A percentile compares a stretch with the other conserved stretches of the same genome.
Evolutionary conservation across 306 rosid genomes (phyloP).

Genomic region (Cajanus cajan): DNA sequence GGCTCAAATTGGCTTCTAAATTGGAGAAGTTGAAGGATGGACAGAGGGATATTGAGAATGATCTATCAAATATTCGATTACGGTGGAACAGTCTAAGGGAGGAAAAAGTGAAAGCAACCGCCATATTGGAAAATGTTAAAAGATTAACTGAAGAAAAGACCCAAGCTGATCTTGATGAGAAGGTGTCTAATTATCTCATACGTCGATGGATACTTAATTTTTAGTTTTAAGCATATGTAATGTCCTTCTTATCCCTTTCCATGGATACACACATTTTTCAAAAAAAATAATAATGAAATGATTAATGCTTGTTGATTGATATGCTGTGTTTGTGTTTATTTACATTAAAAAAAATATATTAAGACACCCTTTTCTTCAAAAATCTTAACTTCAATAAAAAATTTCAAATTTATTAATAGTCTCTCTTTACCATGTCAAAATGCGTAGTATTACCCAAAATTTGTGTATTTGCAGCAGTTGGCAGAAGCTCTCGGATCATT

Average conservation of each 20-base stretch:
- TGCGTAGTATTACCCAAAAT: constrained; percentile 20
- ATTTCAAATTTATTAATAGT: constrained; percentile 8
- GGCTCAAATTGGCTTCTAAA: constrained; percentile 70
- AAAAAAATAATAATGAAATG: not conserved
- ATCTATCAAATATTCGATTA: constrained; percentile 46
- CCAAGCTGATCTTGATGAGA: constrained; percentile 74
- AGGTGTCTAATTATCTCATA: constrained; percentile 60
- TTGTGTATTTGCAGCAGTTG: constrained; percentile 64
- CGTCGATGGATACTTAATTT: no score
- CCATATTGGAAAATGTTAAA: constrained; percentile 43
- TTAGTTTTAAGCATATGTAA: constrained; percentile 8
- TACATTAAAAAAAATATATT: not conserved
- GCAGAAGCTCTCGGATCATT: constrained; percentile 66
- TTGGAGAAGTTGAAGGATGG: constrained; percentile 66
- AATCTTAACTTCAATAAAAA: not conserved
- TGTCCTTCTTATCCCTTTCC: not conserved
- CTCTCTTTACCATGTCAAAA: not conserved
- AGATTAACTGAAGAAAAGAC: constrained; percentile 64
- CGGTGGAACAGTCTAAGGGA: constrained; percentile 69
- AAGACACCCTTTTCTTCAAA: not conserved
- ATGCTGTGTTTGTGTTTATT: not conserved
- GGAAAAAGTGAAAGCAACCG: constrained; percentile 66
- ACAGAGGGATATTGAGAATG: constrained; percentile 58
- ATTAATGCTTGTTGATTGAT: not conserved
- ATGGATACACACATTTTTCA: not conserved